Evolutionary conservation across 441 rosid species (phyloP).

Genomic region (Erodium moschatum): DNA sequence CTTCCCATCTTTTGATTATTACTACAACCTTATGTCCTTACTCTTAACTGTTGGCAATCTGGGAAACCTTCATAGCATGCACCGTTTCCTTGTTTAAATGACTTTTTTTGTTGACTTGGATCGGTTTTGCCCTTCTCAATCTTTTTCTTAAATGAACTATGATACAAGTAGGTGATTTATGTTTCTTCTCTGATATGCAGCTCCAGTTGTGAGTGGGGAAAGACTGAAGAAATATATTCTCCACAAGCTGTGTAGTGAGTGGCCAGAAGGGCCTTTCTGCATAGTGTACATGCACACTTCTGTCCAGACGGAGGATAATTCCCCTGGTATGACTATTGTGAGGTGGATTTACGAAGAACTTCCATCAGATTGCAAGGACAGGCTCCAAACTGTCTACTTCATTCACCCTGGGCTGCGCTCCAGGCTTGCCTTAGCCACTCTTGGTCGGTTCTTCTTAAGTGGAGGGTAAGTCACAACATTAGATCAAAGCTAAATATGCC

Average conservation of each 20-base stretch:
- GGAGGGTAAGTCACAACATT: slow-evolving; percentile 40
- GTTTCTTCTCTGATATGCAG: slow-evolving; percentile 26
- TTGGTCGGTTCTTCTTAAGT: slow-evolving; percentile 55
- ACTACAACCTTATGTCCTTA: neutral
- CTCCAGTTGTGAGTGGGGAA: slow-evolving; percentile 57
- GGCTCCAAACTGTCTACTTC: slow-evolving; percentile 54
- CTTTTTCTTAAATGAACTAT: slow-evolving; percentile 9
- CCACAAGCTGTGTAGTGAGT: slow-evolving; percentile 46
- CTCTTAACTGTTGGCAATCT: neutral
- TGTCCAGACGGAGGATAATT: slow-evolving; percentile 56
- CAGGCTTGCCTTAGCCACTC: slow-evolving; percentile 51
- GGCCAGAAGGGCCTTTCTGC: slow-evolving; percentile 53
- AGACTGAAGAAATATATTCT: slow-evolving; percentile 49
- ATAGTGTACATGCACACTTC: slow-evolving; percentile 57
- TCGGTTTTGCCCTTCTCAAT: neutral
- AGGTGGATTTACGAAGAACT: slow-evolving; percentile 71
- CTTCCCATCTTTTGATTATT: neutral
- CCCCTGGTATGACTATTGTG: slow-evolving; percentile 56
- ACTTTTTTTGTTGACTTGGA: too few relatives aligned
- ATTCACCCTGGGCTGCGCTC: slow-evolving; percentile 67
- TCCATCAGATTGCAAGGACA: slow-evolving; percentile 42
- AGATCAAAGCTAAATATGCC: too few relatives aligned
- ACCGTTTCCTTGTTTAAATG: neutral
- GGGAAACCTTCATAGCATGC: neutral
- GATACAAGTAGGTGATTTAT: neutral